A percentile compares a stretch with the other conserved stretches of the same genome.
phyloP scores from a whole-genome alignment of 495 filamentous ascomycete species.

The Annulohypoxylon maeteangense region DNA sequence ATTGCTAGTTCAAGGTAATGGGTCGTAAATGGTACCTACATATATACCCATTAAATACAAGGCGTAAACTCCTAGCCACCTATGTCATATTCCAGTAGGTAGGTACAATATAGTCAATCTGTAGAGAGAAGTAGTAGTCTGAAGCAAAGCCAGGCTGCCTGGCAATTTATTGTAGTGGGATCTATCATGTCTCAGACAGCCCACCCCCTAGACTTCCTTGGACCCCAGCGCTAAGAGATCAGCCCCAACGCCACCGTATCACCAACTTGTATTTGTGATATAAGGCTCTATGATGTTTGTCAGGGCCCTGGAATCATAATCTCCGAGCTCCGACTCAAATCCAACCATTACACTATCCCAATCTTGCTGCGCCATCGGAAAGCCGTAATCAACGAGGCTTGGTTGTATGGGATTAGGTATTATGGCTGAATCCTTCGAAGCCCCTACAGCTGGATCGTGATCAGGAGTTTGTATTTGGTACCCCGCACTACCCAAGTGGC shows the following conservation, averaged over 20 bases:
- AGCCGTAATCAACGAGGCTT: slow-evolving; percentile 28
- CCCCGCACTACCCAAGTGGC: background rate
- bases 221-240: background rate
- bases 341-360: slow-evolving; percentile 44
- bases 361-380: slow-evolving; percentile 44
- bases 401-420: background rate
- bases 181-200: background rate
- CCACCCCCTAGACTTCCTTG: no score
- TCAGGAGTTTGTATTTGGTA: slow-evolving; percentile 1
- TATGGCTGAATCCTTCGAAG: background rate
- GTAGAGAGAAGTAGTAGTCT: no score
- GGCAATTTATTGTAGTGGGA: no score
- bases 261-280: slow-evolving; percentile 39
- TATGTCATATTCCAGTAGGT: no score
- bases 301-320: slow-evolving; percentile 32
- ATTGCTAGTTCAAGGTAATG: no score
- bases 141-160: no score
- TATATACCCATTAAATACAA: no score
- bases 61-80: no score
- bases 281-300: slow-evolving; percentile 44
- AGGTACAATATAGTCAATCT: no score
- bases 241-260: slow-evolving; percentile 16
- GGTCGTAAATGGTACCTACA: no score
- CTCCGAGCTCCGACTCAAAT: slow-evolving; percentile 39
- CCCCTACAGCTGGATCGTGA: background rate